Base-by-base conservation (phyloP, 1,284 basidiomycete genomes). In the Acaromyces ingoldii region DNA sequence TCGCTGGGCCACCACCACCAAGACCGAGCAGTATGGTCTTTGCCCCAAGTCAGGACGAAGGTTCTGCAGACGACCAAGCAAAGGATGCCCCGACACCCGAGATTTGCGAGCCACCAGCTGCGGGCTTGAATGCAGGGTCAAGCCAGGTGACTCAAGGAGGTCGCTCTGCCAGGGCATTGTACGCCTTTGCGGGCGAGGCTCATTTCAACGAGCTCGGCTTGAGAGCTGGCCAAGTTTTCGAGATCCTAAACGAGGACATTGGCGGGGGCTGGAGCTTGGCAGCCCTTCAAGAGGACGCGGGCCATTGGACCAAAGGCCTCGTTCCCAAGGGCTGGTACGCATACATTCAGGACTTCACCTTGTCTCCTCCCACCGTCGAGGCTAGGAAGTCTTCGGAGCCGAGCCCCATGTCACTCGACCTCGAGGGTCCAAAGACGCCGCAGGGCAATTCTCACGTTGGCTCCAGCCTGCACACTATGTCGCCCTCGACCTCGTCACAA, bases 261-360 rank as follows among this genome's bases (percentile, higher is more conserved):
- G 57, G 58, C 6, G 65, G 59, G 6, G 67, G 67, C 4, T 70
- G 67, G 67, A 66, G 65, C 55, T 51, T 70, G 1, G 67, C 58
- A 7, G 21, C 63, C 10, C n/a, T n/a, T n/a, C 21, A n/a, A 6
- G 11, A n/a, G 25, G 11, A 6, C 29, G 25, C 24, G 22, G 17
- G 24, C 24, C 11, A 9, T 1, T 22, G 34, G 37, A 11, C 22
- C 13, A 51, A 28, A 58, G 67, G 67, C 7, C 55, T 70, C 11
- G 60, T 70, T 30, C 67, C 67, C 2, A 51, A 54, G 34, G 67
- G 67, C 0, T 70, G 63, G 60, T 70, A 68, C 34, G 17, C 36
- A 11, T 41, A 42, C 6, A 42, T 41, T 9, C 48, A 49, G 17
- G 65, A 67, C 43, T 67, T 67, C 41, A 60, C 63, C 6, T 46